These are phyloP conservation scores for Yamadazyma olivae DNA, from an alignment of 805 yeast species.

Conservation along the genomic window DNA sequence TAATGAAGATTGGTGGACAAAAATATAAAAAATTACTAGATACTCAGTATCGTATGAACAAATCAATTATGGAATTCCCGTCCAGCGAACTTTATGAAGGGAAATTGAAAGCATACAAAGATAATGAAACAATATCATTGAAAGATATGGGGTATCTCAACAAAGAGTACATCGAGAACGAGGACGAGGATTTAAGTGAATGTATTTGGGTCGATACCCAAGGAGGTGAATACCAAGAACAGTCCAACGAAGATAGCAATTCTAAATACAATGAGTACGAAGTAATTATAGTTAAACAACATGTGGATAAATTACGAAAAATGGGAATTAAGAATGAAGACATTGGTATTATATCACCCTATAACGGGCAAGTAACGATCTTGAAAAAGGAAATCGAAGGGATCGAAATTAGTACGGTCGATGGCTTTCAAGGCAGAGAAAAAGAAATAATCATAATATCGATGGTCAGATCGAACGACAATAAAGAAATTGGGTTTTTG, in stretches of 20 bases:
- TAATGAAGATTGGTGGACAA: constrained; percentile 46
- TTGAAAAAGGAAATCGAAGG: constrained; percentile 46
- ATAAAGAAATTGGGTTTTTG: constrained; percentile 75
- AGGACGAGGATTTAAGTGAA: constrained; percentile 55
- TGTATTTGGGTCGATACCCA: constrained; percentile 89
- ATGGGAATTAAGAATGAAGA: constrained; percentile 51
- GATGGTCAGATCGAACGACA: constrained; percentile 76
- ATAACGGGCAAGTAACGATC: constrained; percentile 77
- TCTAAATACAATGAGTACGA: constrained; percentile 83
- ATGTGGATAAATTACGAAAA: constrained; percentile 48
- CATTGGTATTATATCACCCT: constrained; percentile 90
- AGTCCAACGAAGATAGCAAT: constrained; percentile 22
- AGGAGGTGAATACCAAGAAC: constrained; percentile 80
- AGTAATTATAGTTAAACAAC: constrained; percentile 55
- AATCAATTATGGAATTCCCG: constrained; percentile 73
- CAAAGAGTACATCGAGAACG: constrained; percentile 50
- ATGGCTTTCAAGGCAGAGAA: constrained; percentile 96
- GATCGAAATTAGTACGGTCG: constrained; percentile 85
- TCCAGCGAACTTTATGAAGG: constrained; percentile 64
- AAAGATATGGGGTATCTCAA: constrained; percentile 48
- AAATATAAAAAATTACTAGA: constrained; percentile 57
- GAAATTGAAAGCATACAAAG: constrained; percentile 56
- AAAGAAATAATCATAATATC: constrained; percentile 81
- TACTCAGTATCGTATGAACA: constrained; percentile 86
- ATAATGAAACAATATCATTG: constrained; percentile 52